phyloP scores from a whole-genome alignment of 176 grass and related monocot species.

The Urochloa ruziziensis region DNA sequence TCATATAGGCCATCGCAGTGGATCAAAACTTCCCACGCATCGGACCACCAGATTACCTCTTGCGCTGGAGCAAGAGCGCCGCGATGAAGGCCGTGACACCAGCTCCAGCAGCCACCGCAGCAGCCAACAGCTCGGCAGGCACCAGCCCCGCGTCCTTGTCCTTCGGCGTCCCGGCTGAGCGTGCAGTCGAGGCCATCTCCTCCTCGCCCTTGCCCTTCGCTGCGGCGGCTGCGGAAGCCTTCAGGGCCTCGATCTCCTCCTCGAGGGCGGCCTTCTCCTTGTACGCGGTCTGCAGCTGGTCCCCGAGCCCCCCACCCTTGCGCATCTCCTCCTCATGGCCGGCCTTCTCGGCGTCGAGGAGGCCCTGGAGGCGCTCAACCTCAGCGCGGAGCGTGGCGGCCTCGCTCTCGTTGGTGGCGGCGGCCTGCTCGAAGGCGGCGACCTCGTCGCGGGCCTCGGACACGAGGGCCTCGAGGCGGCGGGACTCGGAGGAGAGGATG shows the following conservation, averaged over 20 bases:
- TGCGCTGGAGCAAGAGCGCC: conserved; percentile 26
- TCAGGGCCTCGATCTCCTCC: conserved; percentile 39
- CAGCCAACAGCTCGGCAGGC: conserved; percentile 22
- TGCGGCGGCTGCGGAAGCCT: conserved; percentile 28
- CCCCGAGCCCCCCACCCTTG: conserved; percentile 12
- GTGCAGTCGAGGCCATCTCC: background rate
- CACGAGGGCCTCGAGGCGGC: conserved; percentile 42
- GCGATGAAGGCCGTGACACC: conserved; percentile 25
- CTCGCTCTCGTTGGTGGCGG: conserved; percentile 21
- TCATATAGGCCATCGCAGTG: conserved; percentile 38
- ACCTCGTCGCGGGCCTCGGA: conserved; percentile 25
- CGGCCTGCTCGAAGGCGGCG: conserved; percentile 18
- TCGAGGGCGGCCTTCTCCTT: conserved; percentile 45
- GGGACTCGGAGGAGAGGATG: conserved; percentile 41
- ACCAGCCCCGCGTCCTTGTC: background rate
- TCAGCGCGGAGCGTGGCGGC: conserved; percentile 33
- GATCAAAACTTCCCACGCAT: conserved; percentile 36
- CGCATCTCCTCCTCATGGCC: conserved; percentile 19
- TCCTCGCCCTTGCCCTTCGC: background rate
- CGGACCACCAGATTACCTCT: conserved; percentile 47
- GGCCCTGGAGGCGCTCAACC: conserved; percentile 38
- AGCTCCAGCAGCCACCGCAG: conserved; percentile 35
- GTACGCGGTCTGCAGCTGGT: conserved; percentile 25
- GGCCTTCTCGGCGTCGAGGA: conserved; percentile 28
- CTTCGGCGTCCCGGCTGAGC: background rate